Conservation (phyloP, 2,329 filamentous ascomycete species). For the Cercospora janseana region DNA sequence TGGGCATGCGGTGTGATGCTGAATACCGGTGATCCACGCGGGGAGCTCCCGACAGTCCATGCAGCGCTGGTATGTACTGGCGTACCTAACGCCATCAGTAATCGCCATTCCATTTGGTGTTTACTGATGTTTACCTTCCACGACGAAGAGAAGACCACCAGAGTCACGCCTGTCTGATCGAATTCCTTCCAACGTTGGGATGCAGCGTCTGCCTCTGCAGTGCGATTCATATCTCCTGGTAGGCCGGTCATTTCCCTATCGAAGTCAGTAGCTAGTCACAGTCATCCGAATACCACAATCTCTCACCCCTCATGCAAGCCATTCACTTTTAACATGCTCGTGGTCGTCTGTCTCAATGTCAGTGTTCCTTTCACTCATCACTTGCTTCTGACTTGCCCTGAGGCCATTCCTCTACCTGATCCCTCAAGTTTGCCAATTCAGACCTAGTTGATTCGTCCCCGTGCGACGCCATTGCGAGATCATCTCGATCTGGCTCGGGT, state of each 20-base stretch:
- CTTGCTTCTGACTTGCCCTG: conserved; percentile 16
- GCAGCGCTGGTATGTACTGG: not conserved
- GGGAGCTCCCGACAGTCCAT: conserved; percentile 6
- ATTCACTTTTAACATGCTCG: conserved; percentile 20
- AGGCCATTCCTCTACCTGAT: conserved; percentile 20
- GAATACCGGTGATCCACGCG: not conserved
- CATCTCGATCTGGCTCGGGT: conserved; percentile 25
- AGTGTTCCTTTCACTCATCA: not conserved
- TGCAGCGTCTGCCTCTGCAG: conserved; percentile 22
- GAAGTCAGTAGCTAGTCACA: conserved; percentile 1
- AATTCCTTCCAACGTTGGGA: conserved; percentile 24
- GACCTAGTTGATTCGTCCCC: not conserved
- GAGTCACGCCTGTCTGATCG: conserved; percentile 17
- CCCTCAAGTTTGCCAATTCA: conserved; percentile 22
- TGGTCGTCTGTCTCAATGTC: conserved; percentile 16
- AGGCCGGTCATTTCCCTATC: conserved; percentile 17
- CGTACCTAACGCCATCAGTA: conserved; percentile 2
- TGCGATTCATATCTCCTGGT: conserved; percentile 22
- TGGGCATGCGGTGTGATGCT: not conserved
- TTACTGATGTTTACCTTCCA: conserved; percentile 9
- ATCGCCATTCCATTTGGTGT: not conserved
- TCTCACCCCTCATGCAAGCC: conserved; percentile 21
- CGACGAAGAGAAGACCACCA: conserved; percentile 13
- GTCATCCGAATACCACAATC: not conserved
- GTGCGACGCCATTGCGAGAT: not conserved